Percentiles rank a stretch among this genome's conserved stretches.
Evolutionary conservation across 257 asterid genomes (phyloP).

Genomic region (Rehmannia glutinosa): DNA sequence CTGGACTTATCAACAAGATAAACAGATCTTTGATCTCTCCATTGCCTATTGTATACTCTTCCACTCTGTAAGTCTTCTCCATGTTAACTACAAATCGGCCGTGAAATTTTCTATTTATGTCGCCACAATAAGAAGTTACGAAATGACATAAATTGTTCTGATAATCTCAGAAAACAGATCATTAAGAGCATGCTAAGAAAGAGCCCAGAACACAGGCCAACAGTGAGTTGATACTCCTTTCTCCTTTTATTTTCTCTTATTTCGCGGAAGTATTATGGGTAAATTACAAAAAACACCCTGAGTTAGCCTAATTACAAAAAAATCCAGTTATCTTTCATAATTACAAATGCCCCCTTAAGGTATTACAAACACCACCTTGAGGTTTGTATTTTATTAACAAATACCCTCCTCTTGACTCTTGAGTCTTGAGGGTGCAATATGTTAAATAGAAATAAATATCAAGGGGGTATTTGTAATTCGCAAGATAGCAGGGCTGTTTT

Average conservation of each 20-base stretch:
- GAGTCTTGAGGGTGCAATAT: neutral
- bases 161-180: slow-evolving; percentile 74
- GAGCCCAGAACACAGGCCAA: slow-evolving; percentile 89
- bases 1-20: slow-evolving; percentile 90
- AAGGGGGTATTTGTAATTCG: too few species aligned
- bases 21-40: slow-evolving; percentile 83
- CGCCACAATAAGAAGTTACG: neutral
- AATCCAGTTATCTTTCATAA: neutral
- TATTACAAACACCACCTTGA: too few species aligned
- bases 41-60: slow-evolving; percentile 81
- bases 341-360: neutral
- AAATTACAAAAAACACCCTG: neutral
- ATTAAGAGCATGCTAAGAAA: slow-evolving; percentile 91
- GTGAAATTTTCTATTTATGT: neutral
- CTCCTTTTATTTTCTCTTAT: neutral
- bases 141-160: slow-evolving; percentile 5
- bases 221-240: slow-evolving; percentile 40
- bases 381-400: too few species aligned
- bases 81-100: neutral
- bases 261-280: neutral
- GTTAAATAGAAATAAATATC: neutral
- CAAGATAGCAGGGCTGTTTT: too few species aligned
- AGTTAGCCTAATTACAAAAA: neutral
- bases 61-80: slow-evolving; percentile 64
- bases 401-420: too few species aligned